Base-by-base conservation (phyloP, 2,329 filamentous ascomycete species). In the Mariannaea elegans region DNA sequence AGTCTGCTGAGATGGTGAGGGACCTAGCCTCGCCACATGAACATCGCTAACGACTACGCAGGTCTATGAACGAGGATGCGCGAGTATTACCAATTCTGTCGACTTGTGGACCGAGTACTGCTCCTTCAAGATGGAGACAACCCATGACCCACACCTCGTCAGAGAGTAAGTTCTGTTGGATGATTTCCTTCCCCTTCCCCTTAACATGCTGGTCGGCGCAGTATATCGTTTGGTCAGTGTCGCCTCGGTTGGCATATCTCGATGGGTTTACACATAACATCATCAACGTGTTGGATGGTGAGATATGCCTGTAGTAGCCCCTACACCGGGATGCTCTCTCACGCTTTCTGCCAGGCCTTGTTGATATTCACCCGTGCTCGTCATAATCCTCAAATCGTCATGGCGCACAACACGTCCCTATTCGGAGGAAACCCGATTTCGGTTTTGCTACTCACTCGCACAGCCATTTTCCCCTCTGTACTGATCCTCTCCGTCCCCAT, bases 21-120 rank as follows among this genome's bases (percentile, higher is more conserved):
- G 31, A n/a, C 14, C 34, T 32, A 5, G 51, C 53, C 16, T 32
- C 34, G 46, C 31, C 23, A 12, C 29, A 34, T 24, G 51, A 29
- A 54, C 32, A 23, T 32, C 13, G 39, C 47, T 66, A 60, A 72
- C 61, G 21, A 14, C 27, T 16, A 16, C n/a, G 27, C 69, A 96
- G 93, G 89, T 97, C 48, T 99, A 97, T 72, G 95, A 99, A 80
- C 88, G 95, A 76, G 95, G 95, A 67, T 91, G 97, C 71, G 93
- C 94, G 41, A 95, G 93, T 78, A 93, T 98, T 72, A 90, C 91
- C 56, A 93, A 92, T 74, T 98, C 94, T 32, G 94, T 97, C 72
- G 95, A 99, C 76, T 84, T 99, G 61, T 99, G 95, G 95, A 91
- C 93, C 52, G 94, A 97, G 72, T 99, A 97, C 81, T 98, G 94